Base-by-base conservation (phyloP, 2,329 filamentous ascomycete genomes). In the Exutisphaerella laricina region DNA sequence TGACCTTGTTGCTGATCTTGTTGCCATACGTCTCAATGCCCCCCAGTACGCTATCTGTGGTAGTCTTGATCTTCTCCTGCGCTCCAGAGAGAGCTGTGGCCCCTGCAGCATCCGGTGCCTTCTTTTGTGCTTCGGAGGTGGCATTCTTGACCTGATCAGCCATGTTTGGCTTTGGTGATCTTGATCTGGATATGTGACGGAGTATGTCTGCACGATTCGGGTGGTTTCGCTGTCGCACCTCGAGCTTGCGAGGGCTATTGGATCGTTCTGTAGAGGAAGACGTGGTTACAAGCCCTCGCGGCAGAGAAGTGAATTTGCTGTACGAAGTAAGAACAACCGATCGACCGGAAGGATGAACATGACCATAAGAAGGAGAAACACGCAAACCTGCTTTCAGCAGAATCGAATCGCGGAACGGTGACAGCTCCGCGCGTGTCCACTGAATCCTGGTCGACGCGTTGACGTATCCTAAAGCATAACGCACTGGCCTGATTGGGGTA, bases 1-100 rank as follows among this genome's bases (percentile, higher is more conserved):
- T 57, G 25, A 58, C 63, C 43, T 57, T 58, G 2, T 41, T 44
- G 4, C 53, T 49, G 13, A 61, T 45, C 42, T 50, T 53, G 42
- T 46, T 54, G 21, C 56, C 60, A 29, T 50, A 47, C 28, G 53
- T 50, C 22, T 62, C 53, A 7, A 64, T 47, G n/a, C 44, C 53
- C 37, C 56, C 48, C 2, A 64, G 45, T 14, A 61, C 45, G 14
- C 53, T 53, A 23, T 53, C 52, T 16, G 57, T 61, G 7, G 49
- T 51, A 21, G 46, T 44, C 33, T 61, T 49, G 5, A 59, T 49
- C 34, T 57, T 58, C 17, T 57, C 51, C 29, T 54, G 51, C 4
- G 51, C 38, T 4, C 55, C 44, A 26, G 42, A 42, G 7, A 45
- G 16, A 2, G 50, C 43, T 14, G 53, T 49, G 35, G 46, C 51